A percentile compares a stretch with the other conserved stretches of the same genome.
These are phyloP conservation scores for Thecaphora frezii DNA, from an alignment of 1,284 basidiomycete genomes.

Conservation along the genomic window DNA sequence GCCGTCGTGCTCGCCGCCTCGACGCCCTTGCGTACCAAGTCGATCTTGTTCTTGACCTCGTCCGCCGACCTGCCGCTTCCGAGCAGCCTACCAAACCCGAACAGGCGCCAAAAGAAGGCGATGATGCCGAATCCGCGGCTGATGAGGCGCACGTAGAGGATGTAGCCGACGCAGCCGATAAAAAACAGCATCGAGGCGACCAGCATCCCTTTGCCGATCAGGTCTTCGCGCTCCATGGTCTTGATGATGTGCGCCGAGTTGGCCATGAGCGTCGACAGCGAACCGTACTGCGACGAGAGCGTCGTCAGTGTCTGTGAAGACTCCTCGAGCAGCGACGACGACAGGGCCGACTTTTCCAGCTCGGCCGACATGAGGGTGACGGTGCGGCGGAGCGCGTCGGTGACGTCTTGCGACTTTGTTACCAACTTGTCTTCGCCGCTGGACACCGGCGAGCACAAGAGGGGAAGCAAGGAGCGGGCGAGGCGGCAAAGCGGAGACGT, in stretches of 20 bases:
- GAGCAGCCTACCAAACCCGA: conserved; percentile 23
- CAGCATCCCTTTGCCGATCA: conserved; percentile 46
- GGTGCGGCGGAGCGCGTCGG: conserved; percentile 49
- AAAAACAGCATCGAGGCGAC: conserved; percentile 47
- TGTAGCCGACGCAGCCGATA: conserved; percentile 45
- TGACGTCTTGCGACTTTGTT: conserved; percentile 52
- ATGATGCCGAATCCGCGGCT: conserved; percentile 44
- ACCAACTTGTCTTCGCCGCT: conserved; percentile 45
- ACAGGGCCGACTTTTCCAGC: conserved; percentile 55
- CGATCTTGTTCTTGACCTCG: conserved; percentile 28
- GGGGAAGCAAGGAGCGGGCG: conserved; percentile 9
- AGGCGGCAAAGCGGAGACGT: conserved; percentile 2
- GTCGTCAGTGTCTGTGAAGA: conserved; percentile 44
- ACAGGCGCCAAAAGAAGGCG: conserved; percentile 29
- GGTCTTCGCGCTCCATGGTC: conserved; percentile 55
- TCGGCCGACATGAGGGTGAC: conserved; percentile 52
- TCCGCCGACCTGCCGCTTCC: conserved; percentile 10
- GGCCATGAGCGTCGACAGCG: conserved; percentile 44
- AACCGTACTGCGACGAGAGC: conserved; percentile 47
- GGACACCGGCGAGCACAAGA: conserved; percentile 3
- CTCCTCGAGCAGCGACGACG: conserved; percentile 52
- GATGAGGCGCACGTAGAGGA: conserved; percentile 52
- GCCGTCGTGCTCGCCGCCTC: conserved; percentile 2
- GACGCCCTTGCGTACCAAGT: conserved; percentile 9
- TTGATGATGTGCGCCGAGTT: conserved; percentile 51